phyloP scores from a whole-genome alignment of 495 filamentous ascomycete species.

The Penicillium steckii region DNA sequence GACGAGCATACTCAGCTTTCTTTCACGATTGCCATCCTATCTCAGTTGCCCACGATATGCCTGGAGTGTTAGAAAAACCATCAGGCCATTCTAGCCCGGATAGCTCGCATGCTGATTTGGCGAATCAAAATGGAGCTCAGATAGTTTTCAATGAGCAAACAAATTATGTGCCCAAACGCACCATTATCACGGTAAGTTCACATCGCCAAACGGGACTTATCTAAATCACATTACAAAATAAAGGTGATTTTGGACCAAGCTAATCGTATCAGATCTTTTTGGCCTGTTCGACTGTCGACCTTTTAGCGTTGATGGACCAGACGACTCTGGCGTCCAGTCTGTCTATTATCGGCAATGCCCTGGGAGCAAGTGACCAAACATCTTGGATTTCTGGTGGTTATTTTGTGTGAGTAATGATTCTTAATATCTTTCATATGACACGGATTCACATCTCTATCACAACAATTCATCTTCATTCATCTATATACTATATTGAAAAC shows the following conservation, averaged over 20 bases:
- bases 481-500: not conserved
- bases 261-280: slow-evolving; percentile 46
- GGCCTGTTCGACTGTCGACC: slow-evolving; percentile 54
- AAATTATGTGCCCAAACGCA: slow-evolving; percentile 51
- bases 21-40: not conserved
- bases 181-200: slow-evolving; percentile 50
- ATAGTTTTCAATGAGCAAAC: slow-evolving; percentile 53
- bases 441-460: too few species aligned
- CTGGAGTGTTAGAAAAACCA: slow-evolving; percentile 13
- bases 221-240: not conserved
- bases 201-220: not conserved
- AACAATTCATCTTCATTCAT: not conserved
- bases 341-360: slow-evolving; percentile 47
- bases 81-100: slow-evolving; percentile 4
- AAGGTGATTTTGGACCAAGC: slow-evolving; percentile 7
- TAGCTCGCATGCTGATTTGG: slow-evolving; percentile 1
- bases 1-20: not conserved
- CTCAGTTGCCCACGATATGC: not conserved
- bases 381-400: slow-evolving; percentile 56
- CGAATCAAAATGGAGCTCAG: slow-evolving; percentile 14
- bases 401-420: slow-evolving; percentile 50
- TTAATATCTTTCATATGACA: too few species aligned
- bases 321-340: slow-evolving; percentile 53
- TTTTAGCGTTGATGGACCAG: slow-evolving; percentile 55
- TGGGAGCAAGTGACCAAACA: slow-evolving; percentile 46